Evolutionary conservation across 306 rosid genomes (phyloP).

Genomic region (Trifolium subterraneum): DNA sequence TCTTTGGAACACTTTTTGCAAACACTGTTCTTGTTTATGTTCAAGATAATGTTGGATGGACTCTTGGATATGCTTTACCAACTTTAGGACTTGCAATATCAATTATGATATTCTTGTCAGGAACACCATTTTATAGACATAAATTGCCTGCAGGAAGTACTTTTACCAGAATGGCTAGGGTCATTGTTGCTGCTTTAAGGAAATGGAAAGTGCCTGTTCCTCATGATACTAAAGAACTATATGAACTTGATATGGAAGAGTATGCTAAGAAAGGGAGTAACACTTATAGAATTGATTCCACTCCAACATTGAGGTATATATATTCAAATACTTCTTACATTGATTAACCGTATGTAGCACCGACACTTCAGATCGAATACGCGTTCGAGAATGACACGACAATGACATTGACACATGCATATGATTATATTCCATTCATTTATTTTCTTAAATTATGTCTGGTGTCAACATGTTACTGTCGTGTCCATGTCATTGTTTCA

Average conservation of each 20-base stretch:
- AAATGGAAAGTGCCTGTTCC: constrained; percentile 60
- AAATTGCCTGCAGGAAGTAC: constrained; percentile 77
- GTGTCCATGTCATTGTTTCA: neutral
- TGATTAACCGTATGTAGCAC: neutral
- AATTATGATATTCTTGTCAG: constrained; percentile 62
- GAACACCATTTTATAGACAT: constrained; percentile 79
- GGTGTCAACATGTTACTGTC: neutral
- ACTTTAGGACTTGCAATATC: constrained; percentile 72
- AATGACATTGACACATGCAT: neutral
- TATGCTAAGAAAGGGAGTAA: constrained; percentile 55
- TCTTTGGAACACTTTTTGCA: constrained; percentile 88
- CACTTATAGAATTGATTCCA: constrained; percentile 58
- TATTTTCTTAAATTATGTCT: neutral
- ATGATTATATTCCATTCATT: neutral
- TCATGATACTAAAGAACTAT: constrained; percentile 61
- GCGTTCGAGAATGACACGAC: neutral
- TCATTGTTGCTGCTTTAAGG: constrained; percentile 63
- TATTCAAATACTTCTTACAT: neutral
- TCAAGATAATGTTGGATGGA: constrained; percentile 80
- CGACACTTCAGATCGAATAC: neutral
- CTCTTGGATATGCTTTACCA: constrained; percentile 87
- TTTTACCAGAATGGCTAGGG: constrained; percentile 64
- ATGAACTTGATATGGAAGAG: constrained; percentile 62
- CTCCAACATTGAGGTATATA: constrained; percentile 63
- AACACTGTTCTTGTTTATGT: constrained; percentile 69